These are phyloP conservation scores for Castanopsis chinensis DNA, from an alignment of 306 rosid species.

Conservation along the genomic window DNA sequence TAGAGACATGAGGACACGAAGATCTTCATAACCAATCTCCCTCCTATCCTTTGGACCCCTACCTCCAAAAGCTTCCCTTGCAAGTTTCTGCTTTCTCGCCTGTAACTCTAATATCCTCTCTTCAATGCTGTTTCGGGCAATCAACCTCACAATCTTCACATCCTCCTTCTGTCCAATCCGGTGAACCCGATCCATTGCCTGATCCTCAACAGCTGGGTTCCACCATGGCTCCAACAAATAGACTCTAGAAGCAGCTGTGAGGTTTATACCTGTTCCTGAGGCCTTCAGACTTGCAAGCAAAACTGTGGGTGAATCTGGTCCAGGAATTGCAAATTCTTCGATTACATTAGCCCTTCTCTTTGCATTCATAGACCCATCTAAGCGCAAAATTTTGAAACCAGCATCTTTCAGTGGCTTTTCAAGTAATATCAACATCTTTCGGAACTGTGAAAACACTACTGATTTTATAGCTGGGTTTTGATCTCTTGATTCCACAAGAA, in stretches of 20 bases:
- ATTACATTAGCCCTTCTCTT: conserved; percentile 58
- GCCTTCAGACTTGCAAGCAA: conserved; percentile 85
- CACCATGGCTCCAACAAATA: conserved; percentile 94
- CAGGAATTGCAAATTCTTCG: conserved; percentile 43
- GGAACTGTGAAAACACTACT: conserved; percentile 80
- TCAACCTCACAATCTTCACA: conserved; percentile 70
- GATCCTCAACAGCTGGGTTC: conserved; percentile 91
- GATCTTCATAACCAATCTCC: conserved; percentile 49
- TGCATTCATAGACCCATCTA: conserved; percentile 76
- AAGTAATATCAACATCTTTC: conserved; percentile 55
- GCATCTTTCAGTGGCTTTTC: conserved; percentile 63
- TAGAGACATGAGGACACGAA: conserved; percentile 48
- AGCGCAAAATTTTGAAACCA: conserved; percentile 64
- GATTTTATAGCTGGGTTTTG: conserved; percentile 56
- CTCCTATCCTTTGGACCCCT: conserved; percentile 21
- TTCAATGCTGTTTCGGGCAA: conserved; percentile 67
- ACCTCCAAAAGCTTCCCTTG: conserved; percentile 41
- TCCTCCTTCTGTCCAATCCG: conserved; percentile 77
- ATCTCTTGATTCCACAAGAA: conserved; percentile 51
- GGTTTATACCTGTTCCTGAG: conserved; percentile 74
- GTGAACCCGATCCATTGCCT: conserved; percentile 82
- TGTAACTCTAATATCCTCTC: conserved; percentile 59
- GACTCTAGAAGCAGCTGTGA: conserved; percentile 71
- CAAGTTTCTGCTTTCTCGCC: conserved; percentile 54
- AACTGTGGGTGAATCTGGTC: conserved; percentile 37